Evolutionary conservation across 2,329 filamentous ascomycete species (phyloP).

Genomic region (Drechmeria coniospora): DNA sequence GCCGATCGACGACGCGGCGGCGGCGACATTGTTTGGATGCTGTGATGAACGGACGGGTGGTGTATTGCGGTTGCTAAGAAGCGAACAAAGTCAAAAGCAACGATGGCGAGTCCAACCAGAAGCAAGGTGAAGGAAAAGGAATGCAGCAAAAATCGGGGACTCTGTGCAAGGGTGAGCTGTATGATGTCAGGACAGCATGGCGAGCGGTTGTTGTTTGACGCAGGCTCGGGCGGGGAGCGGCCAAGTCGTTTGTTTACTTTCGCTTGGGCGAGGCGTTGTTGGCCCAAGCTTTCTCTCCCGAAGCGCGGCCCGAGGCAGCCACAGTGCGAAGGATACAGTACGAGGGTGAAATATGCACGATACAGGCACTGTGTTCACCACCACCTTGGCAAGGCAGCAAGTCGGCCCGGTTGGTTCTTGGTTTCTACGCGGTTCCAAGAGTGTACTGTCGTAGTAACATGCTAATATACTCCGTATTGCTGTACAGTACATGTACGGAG

Average conservation of each 20-base stretch:
- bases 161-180: conserved; percentile 1
- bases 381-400: too few relatives aligned
- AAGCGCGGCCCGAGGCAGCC: not conserved
- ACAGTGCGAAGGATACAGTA: not conserved
- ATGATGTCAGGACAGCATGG: conserved; percentile 9
- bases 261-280: conserved; percentile 5
- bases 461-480: too few relatives aligned
- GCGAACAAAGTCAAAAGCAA: too few relatives aligned
- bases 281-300: not conserved
- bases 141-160: conserved; percentile 1
- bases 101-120: conserved; percentile 5
- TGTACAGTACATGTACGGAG: too few relatives aligned
- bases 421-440: too few relatives aligned
- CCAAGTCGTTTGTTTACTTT: conserved; percentile 14
- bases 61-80: not conserved
- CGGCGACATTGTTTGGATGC: conserved; percentile 12
- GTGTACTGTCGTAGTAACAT: too few relatives aligned
- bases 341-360: too few relatives aligned
- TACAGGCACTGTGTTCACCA: too few relatives aligned
- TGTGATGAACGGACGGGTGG: too few relatives aligned
- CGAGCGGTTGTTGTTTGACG: too few relatives aligned
- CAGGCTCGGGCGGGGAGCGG: too few relatives aligned
- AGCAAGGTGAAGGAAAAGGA: conserved; percentile 6
- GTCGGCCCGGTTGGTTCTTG: too few relatives aligned
- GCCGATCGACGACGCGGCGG: conserved; percentile 28